Evolutionary conservation across 306 rosid genomes (phyloP), one percentile per base, ranked within the genome.

Genomic region (Pyrus communis): DNA sequence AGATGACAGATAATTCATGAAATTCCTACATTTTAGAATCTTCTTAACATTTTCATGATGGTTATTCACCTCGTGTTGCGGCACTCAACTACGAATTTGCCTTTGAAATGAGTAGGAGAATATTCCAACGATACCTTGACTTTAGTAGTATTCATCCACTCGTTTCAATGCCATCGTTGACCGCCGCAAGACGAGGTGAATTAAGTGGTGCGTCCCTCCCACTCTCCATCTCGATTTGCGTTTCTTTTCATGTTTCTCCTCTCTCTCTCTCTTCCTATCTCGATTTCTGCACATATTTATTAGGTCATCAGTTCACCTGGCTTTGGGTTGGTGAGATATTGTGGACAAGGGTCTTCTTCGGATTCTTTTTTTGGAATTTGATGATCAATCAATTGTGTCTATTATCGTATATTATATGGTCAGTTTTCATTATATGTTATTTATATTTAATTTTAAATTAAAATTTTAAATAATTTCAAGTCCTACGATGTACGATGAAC

Each of bases 401-500:
- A n/a, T n/a, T n/a, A n/a, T n/a, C n/a, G n/a, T n/a, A n/a, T n/a
- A n/a, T 33, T 1, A 1, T 33, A 33, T 0, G 35, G 0, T 33
- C 1, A 33, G 1, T 33, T 33, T 33, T 33, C 0, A 33, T 33
- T 33, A 33, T 0, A 0, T 33, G 5, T 3, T 33, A 33, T 33
- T 33, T 33, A 33, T 33, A 33, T 33, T 33, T 0, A 33, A 33
- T 33, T 33, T 33, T n/a, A n/a, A n/a, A n/a, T n/a, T n/a, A n/a
- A n/a, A n/a, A n/a, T n/a, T n/a, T n/a, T 33, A 33, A 33, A 33
- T 33, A 33, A 33, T 33, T 33, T 33, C 0, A 0, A 33, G 0
- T 0, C 0, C 0, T 7, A 33, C 7, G 0, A 33, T 5, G 0
- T 33, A 33, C 7, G 35, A 33, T 33, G 1, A 33, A 33, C 35